phyloP scores from a whole-genome alignment of 371 early-diverging fungal species.

The Chytridiales sp. region DNA sequence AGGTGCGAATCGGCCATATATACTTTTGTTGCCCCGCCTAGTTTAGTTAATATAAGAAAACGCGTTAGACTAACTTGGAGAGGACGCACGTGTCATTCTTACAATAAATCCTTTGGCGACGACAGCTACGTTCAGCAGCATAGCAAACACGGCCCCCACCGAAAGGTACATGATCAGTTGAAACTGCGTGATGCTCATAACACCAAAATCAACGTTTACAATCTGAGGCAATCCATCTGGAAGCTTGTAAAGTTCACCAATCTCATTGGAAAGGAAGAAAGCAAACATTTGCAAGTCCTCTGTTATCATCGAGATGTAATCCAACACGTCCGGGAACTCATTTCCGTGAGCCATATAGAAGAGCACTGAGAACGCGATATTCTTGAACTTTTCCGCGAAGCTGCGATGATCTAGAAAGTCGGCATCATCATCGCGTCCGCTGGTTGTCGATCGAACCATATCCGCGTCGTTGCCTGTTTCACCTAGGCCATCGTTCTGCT shows the following conservation, averaged over 20 bases:
- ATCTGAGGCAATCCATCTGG: not conserved
- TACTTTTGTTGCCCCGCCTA: not conserved
- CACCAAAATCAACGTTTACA: not conserved
- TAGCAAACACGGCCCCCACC: not conserved
- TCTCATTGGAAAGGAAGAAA: not conserved
- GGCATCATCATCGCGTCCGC: not conserved
- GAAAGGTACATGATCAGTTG: not conserved
- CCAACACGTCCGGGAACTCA: not conserved
- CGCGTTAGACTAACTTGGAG: not conserved
- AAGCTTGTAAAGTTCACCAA: not conserved
- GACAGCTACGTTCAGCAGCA: not conserved
- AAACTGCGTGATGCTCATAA: not conserved
- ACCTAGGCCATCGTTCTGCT: too few species aligned
- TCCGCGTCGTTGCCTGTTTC: too few species aligned
- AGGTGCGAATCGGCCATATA: not conserved
- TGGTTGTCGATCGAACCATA: too few species aligned
- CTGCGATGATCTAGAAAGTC: slow-evolving; percentile 7
- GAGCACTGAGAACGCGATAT: not conserved
- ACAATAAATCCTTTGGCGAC: not conserved
- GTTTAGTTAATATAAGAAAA: not conserved
- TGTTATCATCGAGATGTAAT: not conserved
- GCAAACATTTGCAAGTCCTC: slow-evolving; percentile 1
- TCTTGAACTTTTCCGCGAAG: not conserved
- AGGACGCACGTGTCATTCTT: not conserved
- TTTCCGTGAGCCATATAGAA: not conserved